These are phyloP conservation scores for Keithomyces neogunnii DNA, from an alignment of 2,329 filamentous ascomycete genomes.

Conservation along the genomic window DNA sequence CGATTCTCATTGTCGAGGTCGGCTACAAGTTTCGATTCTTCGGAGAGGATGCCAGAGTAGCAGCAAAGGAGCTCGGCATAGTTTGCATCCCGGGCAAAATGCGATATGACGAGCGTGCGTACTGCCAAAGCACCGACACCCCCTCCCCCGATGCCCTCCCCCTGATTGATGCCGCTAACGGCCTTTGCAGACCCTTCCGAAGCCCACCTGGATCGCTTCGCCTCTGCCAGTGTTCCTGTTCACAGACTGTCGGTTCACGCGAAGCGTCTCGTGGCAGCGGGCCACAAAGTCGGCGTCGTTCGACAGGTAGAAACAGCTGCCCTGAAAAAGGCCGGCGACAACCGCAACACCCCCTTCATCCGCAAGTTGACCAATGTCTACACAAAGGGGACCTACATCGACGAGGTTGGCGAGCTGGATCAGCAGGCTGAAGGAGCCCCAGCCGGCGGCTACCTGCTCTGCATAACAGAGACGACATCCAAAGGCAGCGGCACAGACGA, in stretches of 20 bases:
- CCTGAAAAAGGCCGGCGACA: constrained; percentile 89
- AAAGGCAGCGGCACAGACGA: constrained; percentile 81
- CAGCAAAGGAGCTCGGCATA: constrained; percentile 85
- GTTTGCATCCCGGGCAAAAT: constrained; percentile 95
- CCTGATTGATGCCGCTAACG: constrained; percentile 6
- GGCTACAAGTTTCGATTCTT: constrained; percentile 98
- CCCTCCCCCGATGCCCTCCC: not conserved
- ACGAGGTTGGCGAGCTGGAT: constrained; percentile 78
- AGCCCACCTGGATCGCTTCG: constrained; percentile 84
- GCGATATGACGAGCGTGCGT: constrained; percentile 78
- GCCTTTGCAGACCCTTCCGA: constrained; percentile 62
- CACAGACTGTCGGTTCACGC: constrained; percentile 89
- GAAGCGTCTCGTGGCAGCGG: constrained; percentile 83
- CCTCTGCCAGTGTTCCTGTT: constrained; percentile 90
- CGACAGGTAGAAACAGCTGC: constrained; percentile 92
- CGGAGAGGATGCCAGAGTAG: constrained; percentile 84
- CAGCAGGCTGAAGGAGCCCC: constrained; percentile 36
- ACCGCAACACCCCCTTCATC: constrained; percentile 84
- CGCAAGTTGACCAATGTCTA: constrained; percentile 94
- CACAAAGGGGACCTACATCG: constrained; percentile 95
- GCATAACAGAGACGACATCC: constrained; percentile 77
- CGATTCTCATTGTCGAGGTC: constrained; percentile 84
- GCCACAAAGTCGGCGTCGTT: constrained; percentile 93
- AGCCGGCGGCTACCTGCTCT: constrained; percentile 80
- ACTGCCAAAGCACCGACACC: not conserved